Percentiles rank a stretch among this genome's conserved stretches.
These are phyloP conservation scores for Saturnispora hagleri DNA, from an alignment of 805 yeast species.

Conservation along the genomic window DNA sequence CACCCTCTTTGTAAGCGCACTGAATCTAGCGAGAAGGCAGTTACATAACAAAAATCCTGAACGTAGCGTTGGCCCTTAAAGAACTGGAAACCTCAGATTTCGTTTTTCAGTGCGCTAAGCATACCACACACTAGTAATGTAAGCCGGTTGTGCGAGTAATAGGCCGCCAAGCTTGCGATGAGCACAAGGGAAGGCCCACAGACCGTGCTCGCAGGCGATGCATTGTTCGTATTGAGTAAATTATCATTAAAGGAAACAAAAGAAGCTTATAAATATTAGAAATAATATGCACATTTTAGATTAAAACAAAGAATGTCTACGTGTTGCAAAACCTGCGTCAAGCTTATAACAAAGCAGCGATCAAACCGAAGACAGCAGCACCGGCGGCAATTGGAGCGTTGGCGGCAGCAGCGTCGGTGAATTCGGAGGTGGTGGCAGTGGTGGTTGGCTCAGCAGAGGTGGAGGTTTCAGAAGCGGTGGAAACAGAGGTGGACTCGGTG, in stretches of 20 bases:
- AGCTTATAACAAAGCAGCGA: constrained; percentile 6
- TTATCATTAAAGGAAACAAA: not conserved
- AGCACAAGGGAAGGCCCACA: too few relatives aligned
- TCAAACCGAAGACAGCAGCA: constrained; percentile 9
- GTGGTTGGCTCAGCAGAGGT: not conserved
- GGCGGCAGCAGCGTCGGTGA: constrained; percentile 5
- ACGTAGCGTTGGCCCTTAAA: too few relatives aligned
- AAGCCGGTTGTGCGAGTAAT: too few relatives aligned
- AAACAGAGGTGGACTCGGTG: not conserved
- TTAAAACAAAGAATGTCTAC: not conserved
- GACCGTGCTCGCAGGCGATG: too few relatives aligned
- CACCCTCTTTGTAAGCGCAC: too few relatives aligned
- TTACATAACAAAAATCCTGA: too few relatives aligned
- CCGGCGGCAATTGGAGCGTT: constrained; percentile 9
- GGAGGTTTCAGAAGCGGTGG: not conserved
- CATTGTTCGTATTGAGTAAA: too few relatives aligned
- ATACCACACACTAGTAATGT: too few relatives aligned
- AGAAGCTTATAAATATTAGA: not conserved
- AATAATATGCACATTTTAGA: not conserved
- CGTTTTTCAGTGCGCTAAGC: too few relatives aligned
- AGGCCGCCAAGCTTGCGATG: too few relatives aligned
- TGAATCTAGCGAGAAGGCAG: too few relatives aligned
- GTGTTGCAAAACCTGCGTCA: not conserved
- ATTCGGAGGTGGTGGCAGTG: not conserved
- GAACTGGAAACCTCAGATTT: too few relatives aligned